Conservation (phyloP, 805 yeast genomes). For the Cyberlindnera saturnus region DNA sequence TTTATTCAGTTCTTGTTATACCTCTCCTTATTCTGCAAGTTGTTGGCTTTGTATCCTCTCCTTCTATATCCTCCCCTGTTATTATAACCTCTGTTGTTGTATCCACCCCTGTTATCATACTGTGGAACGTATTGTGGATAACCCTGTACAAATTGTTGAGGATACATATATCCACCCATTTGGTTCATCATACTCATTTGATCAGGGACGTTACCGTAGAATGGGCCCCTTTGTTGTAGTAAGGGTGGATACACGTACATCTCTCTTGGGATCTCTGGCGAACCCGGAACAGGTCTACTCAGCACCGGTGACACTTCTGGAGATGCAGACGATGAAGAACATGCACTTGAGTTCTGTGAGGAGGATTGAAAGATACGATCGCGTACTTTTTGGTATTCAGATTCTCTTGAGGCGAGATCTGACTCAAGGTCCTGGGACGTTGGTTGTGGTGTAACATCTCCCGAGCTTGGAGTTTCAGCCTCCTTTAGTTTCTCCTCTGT, state of each 20-base stretch:
- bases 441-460: constrained; percentile 1
- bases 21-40: constrained; percentile 3
- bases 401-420: constrained; percentile 36
- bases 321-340: too few relatives aligned
- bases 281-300: not conserved
- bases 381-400: constrained; percentile 34
- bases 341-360: too few relatives aligned
- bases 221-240: too few relatives aligned
- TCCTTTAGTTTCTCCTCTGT: not conserved
- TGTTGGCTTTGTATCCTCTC: constrained; percentile 5
- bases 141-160: not conserved
- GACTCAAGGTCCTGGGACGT: constrained; percentile 21
- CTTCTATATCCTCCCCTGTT: constrained; percentile 5
- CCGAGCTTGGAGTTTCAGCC: constrained; percentile 1
- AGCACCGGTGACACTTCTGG: too few relatives aligned
- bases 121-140: not conserved
- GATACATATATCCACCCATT: too few relatives aligned
- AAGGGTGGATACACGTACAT: too few relatives aligned
- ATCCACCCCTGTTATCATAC: not conserved
- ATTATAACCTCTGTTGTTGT: not conserved
- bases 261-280: not conserved
- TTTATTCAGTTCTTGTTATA: constrained; percentile 2
- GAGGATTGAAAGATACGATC: constrained; percentile 27
- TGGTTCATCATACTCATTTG: too few relatives aligned
- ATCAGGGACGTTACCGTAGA: too few relatives aligned